Evolutionary conservation across 805 yeast genomes (phyloP).

Genomic region (Jamesozyma spencerorum): DNA sequence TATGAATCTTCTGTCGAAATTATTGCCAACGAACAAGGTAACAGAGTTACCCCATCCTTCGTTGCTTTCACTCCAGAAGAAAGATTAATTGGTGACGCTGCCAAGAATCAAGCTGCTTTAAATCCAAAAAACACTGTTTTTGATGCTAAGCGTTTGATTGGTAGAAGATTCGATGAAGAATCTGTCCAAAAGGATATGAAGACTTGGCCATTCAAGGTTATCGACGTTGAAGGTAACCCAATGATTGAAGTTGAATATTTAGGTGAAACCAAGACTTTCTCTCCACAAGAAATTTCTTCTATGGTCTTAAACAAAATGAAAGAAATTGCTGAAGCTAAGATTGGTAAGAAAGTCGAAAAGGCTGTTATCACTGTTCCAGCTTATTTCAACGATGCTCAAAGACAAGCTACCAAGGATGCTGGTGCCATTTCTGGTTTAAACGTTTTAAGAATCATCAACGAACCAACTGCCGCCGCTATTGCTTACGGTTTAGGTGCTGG

Average conservation of each 20-base stretch:
- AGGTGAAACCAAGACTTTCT: conserved; percentile 59
- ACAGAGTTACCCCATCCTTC: no score
- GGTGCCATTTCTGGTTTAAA: conserved; percentile 90
- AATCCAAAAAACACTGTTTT: conserved; percentile 69
- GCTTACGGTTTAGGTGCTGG: conserved; percentile 97
- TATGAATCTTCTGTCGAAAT: conserved; percentile 70
- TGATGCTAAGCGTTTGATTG: conserved; percentile 77
- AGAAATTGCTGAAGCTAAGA: conserved; percentile 68
- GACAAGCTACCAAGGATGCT: no score
- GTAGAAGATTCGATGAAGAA: conserved; percentile 67
- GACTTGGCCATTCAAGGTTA: conserved; percentile 77
- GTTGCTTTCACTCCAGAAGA: no score
- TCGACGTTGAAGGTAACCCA: conserved; percentile 57
- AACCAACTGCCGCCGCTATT: conserved; percentile 95
- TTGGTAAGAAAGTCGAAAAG: conserved; percentile 60
- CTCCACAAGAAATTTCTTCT: conserved; percentile 68
- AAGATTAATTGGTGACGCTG: no score
- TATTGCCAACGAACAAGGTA: no score
- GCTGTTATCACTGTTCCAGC: conserved; percentile 74
- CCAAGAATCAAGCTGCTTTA: conserved; percentile 72
- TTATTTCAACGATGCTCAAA: conserved; percentile 75
- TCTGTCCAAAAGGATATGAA: conserved; percentile 82
- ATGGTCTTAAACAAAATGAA: conserved; percentile 77
- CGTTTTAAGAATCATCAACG: no score
- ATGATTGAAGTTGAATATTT: conserved; percentile 59